Conservation (phyloP, 148 eudicot genomes). For the Polygonum maritimum region DNA sequence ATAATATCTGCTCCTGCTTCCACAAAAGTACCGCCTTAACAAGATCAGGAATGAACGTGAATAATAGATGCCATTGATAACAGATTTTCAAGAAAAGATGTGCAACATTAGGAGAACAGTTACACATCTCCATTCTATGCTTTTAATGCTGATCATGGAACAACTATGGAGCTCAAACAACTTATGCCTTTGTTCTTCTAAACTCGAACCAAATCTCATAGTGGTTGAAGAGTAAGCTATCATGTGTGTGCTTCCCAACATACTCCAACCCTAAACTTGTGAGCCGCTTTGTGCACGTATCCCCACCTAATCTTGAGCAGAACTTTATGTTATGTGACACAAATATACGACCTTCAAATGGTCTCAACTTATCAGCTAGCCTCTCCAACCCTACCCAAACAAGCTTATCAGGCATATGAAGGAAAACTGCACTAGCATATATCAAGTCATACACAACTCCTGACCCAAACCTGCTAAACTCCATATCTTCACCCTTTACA, state of each 20-base stretch:
- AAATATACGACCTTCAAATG: conserved; percentile 70
- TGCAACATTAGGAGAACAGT: not conserved
- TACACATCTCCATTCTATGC: not conserved
- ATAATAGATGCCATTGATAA: not conserved
- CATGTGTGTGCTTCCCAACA: conserved; percentile 74
- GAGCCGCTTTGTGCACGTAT: conserved; percentile 72
- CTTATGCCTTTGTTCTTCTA: conserved; percentile 42
- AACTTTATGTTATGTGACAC: conserved; percentile 89
- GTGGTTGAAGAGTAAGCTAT: conserved; percentile 89
- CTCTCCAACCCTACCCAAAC: conserved; percentile 91
- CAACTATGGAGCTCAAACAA: not conserved
- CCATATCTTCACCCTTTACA: conserved; percentile 88
- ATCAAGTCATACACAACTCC: conserved; percentile 62
- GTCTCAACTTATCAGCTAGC: conserved; percentile 54
- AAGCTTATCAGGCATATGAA: conserved; percentile 92
- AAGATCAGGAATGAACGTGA: not conserved
- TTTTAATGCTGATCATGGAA: not conserved
- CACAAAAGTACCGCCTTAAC: not conserved
- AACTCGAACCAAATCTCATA: conserved; percentile 96
- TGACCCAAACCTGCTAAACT: conserved; percentile 63
- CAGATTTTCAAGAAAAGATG: not conserved
- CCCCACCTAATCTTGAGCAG: conserved; percentile 92
- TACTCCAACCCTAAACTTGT: conserved; percentile 67
- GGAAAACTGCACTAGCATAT: conserved; percentile 94
- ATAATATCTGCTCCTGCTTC: not conserved